Evolutionary conservation across 345 rosid genomes (phyloP).

Genomic region (Brassica nigra): DNA sequence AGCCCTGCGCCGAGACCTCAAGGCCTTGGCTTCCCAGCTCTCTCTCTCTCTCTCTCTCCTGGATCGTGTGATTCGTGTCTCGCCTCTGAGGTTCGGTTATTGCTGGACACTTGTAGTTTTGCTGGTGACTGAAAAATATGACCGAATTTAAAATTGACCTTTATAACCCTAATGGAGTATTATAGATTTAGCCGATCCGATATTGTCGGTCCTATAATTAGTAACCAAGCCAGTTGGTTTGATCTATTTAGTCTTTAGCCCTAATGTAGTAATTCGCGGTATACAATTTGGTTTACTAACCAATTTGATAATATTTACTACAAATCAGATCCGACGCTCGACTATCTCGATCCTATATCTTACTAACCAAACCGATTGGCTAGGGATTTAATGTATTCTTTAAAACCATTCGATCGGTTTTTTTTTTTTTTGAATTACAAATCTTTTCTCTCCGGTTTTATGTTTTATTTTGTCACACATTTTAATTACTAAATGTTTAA

Average conservation of each 20-base stretch:
- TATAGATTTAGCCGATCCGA: not conserved
- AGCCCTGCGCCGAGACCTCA: slow-evolving; percentile 45
- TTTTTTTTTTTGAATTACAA: too few species aligned
- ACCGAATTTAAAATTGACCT: not conserved
- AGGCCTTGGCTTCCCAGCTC: slow-evolving; percentile 35
- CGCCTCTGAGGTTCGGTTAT: not conserved
- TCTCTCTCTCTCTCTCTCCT: not conserved
- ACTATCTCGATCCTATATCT: too few species aligned
- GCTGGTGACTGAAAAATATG: not conserved
- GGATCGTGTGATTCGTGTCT: not conserved
- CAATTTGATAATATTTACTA: too few species aligned
- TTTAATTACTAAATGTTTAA: too few species aligned
- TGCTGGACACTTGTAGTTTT: not conserved
- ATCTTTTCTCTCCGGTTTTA: not conserved
- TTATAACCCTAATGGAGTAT: not conserved
- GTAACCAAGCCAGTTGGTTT: not conserved
- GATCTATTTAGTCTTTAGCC: not conserved
- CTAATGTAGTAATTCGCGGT: not conserved
- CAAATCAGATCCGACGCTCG: not conserved
- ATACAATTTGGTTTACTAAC: not conserved
- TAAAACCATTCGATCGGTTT: not conserved
- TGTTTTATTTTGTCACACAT: not conserved
- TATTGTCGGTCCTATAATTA: not conserved
- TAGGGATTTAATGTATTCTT: not conserved
- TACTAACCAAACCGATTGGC: not conserved